Conservation (phyloP, 2,329 filamentous ascomycete genomes). For the Achaetomium macrosporum region DNA sequence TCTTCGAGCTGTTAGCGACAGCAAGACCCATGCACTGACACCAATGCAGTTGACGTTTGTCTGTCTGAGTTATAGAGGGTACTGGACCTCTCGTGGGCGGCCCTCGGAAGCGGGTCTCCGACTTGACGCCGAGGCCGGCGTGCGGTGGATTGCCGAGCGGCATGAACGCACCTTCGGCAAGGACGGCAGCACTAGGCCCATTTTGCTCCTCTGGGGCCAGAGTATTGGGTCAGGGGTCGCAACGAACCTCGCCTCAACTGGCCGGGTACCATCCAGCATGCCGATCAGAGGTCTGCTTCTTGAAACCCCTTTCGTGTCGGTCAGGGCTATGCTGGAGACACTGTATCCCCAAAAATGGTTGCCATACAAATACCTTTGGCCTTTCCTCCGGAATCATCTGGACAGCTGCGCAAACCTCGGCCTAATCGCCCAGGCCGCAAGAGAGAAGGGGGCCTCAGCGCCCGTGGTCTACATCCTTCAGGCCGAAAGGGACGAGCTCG, state of each 20-base stretch:
- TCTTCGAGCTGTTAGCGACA: conserved; percentile 40
- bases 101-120: conserved; percentile 66
- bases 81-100: conserved; percentile 69
- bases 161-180: conserved; percentile 29
- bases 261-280: conserved; percentile 35
- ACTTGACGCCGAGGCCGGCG: conserved; percentile 58
- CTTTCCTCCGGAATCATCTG: conserved; percentile 62
- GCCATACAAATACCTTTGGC: conserved; percentile 68
- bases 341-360: conserved; percentile 76
- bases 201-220: conserved; percentile 67
- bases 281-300: conserved; percentile 52
- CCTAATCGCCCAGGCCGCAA: conserved; percentile 33
- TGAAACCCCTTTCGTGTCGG: conserved; percentile 70
- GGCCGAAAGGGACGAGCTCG: conserved; percentile 54
- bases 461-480: conserved; percentile 47
- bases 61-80: conserved; percentile 62
- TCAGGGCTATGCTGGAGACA: conserved; percentile 62
- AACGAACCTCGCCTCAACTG: conserved; percentile 49
- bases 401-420: conserved; percentile 49
- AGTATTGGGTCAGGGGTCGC: conserved; percentile 70
- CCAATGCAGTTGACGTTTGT: conserved; percentile 40
- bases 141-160: conserved; percentile 52
- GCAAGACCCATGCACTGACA: conserved; percentile 24
- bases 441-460: conserved; percentile 17
- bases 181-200: conserved; percentile 31